Conservation (phyloP, 768 basidiomycete genomes). For the Tylopilus balloui region DNA sequence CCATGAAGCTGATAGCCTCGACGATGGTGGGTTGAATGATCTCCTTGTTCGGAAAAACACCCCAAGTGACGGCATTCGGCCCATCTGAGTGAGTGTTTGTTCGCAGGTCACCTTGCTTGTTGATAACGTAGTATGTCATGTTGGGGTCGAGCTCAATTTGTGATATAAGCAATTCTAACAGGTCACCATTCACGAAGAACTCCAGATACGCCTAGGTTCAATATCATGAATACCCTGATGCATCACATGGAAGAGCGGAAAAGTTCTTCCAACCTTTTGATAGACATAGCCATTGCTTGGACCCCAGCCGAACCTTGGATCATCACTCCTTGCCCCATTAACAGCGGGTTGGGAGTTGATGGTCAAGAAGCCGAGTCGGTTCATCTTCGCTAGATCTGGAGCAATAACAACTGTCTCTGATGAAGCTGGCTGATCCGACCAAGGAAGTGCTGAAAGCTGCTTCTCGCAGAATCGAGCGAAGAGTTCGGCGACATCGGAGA, state of each 20-base stretch:
- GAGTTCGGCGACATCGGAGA: slow-evolving; percentile 62
- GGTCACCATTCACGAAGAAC: slow-evolving; percentile 80
- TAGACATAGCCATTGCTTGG: slow-evolving; percentile 92
- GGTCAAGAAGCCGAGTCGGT: slow-evolving; percentile 88
- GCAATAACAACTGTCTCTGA: slow-evolving; percentile 81
- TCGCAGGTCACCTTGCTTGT: slow-evolving; percentile 88
- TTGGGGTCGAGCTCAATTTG: slow-evolving; percentile 83
- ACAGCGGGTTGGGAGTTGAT: slow-evolving; percentile 98
- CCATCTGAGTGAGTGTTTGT: slow-evolving; percentile 95
- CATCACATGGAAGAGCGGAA: background rate
- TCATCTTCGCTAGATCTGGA: slow-evolving; percentile 75
- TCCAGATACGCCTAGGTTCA: slow-evolving; percentile 81
- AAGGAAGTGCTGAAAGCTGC: slow-evolving; percentile 76
- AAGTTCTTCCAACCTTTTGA: slow-evolving; percentile 63
- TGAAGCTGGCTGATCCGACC: slow-evolving; percentile 89
- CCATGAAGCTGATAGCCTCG: slow-evolving; percentile 97
- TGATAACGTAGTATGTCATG: slow-evolving; percentile 97
- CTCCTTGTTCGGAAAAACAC: slow-evolving; percentile 96
- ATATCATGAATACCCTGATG: background rate
- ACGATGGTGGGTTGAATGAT: slow-evolving; percentile 95
- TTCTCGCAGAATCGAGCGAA: slow-evolving; percentile 83
- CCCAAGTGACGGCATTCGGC: slow-evolving; percentile 99
- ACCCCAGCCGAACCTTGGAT: slow-evolving; percentile 89
- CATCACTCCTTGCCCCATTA: slow-evolving; percentile 80
- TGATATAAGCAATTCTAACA: slow-evolving; percentile 67